Evolutionary conservation across 1,284 basidiomycete species (phyloP).

Genomic region (Puccinia coronata): DNA sequence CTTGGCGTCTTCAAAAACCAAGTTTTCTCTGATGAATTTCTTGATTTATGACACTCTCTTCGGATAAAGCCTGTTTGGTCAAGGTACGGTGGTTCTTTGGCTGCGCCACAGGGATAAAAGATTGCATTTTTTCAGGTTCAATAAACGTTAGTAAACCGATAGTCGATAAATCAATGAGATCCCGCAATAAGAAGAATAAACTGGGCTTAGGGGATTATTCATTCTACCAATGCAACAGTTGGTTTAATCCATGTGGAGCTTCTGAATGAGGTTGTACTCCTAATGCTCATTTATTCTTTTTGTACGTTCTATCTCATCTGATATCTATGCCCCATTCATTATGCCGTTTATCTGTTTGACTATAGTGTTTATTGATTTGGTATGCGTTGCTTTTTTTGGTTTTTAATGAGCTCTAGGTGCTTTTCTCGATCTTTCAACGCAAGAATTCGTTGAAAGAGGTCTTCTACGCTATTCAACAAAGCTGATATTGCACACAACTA

Average conservation of each 20-base stretch:
- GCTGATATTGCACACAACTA: background rate
- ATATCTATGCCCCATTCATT: too few relatives aligned
- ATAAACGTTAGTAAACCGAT: background rate
- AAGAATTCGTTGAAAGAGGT: background rate
- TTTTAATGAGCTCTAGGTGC: background rate
- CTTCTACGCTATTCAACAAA: background rate
- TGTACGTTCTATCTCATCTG: background rate
- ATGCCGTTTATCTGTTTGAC: too few relatives aligned
- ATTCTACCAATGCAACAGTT: background rate
- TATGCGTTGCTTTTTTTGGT: background rate
- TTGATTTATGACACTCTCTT: background rate
- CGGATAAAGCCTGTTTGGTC: background rate
- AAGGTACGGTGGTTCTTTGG: background rate
- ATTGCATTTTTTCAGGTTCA: background rate
- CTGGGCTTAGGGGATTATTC: background rate
- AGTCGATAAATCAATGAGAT: background rate
- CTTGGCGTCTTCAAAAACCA: background rate
- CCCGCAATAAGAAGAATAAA: background rate
- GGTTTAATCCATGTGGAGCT: constrained; percentile 1
- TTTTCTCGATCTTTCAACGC: background rate
- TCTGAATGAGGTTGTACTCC: background rate
- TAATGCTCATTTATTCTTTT: background rate
- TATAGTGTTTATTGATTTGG: too few relatives aligned
- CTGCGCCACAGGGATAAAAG: background rate
- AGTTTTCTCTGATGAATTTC: background rate